Evolutionary conservation across 2,329 filamentous ascomycete species (phyloP).

Genomic region (Stagonosporopsis vannaccii): DNA sequence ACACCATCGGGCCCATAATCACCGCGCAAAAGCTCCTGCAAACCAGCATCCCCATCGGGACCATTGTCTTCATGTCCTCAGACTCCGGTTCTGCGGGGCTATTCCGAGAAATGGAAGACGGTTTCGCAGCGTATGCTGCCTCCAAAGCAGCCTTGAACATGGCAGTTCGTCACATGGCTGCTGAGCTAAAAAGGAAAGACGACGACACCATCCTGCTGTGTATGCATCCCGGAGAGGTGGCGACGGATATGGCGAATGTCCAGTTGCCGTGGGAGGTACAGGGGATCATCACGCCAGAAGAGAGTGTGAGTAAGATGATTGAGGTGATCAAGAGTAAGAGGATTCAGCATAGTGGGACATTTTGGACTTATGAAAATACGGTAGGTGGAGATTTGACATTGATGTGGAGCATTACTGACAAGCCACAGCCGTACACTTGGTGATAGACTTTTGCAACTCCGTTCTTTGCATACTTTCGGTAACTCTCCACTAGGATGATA

Average conservation of each 20-base stretch:
- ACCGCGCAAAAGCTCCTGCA: slow-evolving; percentile 61
- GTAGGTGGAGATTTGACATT: slow-evolving; percentile 39
- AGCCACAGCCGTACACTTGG: slow-evolving; percentile 40
- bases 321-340: slow-evolving; percentile 59
- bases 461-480: slow-evolving; percentile 1
- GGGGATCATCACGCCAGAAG: slow-evolving; percentile 59
- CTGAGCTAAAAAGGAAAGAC: slow-evolving; percentile 60
- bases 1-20: slow-evolving; percentile 66
- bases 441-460: slow-evolving; percentile 19
- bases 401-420: slow-evolving; percentile 11
- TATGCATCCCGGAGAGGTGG: slow-evolving; percentile 65
- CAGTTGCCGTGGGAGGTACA: slow-evolving; percentile 61
- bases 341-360: slow-evolving; percentile 60
- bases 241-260: slow-evolving; percentile 64
- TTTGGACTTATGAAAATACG: slow-evolving; percentile 64
- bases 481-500: slow-evolving; percentile 22
- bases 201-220: slow-evolving; percentile 60
- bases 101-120: slow-evolving; percentile 64
- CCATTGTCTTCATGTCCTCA: slow-evolving; percentile 63
- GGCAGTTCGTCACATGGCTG: slow-evolving; percentile 63
- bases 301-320: slow-evolving; percentile 61
- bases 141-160: slow-evolving; percentile 66
- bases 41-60: slow-evolving; percentile 56
- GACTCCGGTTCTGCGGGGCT: slow-evolving; percentile 61
- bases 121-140: slow-evolving; percentile 65